Evolutionary conservation across 768 basidiomycete genomes (phyloP).

Genomic region (Agrocybe chaxingu): DNA sequence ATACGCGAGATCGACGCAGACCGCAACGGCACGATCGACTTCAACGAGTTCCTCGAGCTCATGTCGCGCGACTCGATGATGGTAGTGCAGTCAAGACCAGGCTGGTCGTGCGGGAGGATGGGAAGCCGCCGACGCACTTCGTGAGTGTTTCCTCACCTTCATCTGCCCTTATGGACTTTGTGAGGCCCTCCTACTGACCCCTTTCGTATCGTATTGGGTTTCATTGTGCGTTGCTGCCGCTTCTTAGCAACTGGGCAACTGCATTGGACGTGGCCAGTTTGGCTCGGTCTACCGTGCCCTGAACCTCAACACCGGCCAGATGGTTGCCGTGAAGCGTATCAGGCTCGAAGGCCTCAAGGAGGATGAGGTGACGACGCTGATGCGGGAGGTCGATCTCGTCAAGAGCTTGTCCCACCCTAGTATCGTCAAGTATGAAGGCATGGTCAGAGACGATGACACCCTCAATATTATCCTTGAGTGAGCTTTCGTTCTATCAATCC

Average conservation of each 20-base stretch:
- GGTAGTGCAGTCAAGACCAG: constrained; percentile 64
- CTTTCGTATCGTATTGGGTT: constrained; percentile 1
- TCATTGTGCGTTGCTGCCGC: constrained; percentile 11
- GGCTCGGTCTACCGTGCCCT: constrained; percentile 94
- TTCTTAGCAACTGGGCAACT: constrained; percentile 91
- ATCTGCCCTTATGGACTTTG: not conserved
- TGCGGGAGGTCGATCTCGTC: constrained; percentile 92
- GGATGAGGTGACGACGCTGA: constrained; percentile 84
- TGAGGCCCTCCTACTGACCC: not conserved
- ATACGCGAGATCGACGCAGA: constrained; percentile 42
- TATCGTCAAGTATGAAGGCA: constrained; percentile 97
- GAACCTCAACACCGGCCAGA: constrained; percentile 91
- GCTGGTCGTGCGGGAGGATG: constrained; percentile 77
- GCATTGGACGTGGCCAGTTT: constrained; percentile 96
- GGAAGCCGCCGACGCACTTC: constrained; percentile 75
- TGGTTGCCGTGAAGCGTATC: constrained; percentile 99
- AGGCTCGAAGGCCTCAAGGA: constrained; percentile 87
- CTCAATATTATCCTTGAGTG: constrained; percentile 94
- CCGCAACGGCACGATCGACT: constrained; percentile 42
- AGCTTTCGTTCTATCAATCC: constrained; percentile 25
- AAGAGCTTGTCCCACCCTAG: constrained; percentile 90
- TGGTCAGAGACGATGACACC: constrained; percentile 84
- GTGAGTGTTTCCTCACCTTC: constrained; percentile 47
- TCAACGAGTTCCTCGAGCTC: constrained; percentile 43
- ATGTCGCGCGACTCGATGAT: constrained; percentile 56